These are phyloP conservation scores for Geotrichum aggregatum DNA, from an alignment of 1,139 yeast genomes.

Conservation along the genomic window DNA sequence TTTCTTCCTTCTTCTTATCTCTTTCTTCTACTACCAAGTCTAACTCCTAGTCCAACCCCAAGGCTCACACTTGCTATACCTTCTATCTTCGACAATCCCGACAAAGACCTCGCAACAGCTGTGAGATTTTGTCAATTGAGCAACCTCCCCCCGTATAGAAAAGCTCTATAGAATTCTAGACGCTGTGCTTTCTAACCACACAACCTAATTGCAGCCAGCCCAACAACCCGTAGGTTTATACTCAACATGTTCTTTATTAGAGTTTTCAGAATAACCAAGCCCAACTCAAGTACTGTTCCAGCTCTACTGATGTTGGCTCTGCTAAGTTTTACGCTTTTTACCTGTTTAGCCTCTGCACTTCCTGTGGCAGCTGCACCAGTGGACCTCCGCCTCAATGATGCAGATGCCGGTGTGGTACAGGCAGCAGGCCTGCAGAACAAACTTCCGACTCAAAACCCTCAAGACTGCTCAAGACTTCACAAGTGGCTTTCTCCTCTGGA, in stretches of 20 bases:
- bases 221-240: too few relatives aligned
- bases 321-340: too few relatives aligned
- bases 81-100: neutral
- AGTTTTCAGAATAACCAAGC: too few relatives aligned
- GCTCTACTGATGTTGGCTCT: too few relatives aligned
- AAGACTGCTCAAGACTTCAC: constrained; percentile 11
- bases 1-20: neutral
- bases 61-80: neutral
- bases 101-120: neutral
- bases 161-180: neutral
- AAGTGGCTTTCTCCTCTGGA: constrained; percentile 11
- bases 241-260: too few relatives aligned
- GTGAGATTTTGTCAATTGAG: neutral
- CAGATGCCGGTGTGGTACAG: too few relatives aligned
- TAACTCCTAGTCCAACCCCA: neutral
- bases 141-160: too few relatives aligned
- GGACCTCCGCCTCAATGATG: too few relatives aligned
- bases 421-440: too few relatives aligned
- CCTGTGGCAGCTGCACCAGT: too few relatives aligned
- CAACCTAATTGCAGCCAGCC: neutral
- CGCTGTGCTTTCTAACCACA: neutral
- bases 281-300: too few relatives aligned
- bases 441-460: neutral
- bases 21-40: neutral
- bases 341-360: too few relatives aligned